These are phyloP conservation scores for Phytopythium vexans DNA, from an alignment of 352 stramenopile species.

Conservation along the genomic window DNA sequence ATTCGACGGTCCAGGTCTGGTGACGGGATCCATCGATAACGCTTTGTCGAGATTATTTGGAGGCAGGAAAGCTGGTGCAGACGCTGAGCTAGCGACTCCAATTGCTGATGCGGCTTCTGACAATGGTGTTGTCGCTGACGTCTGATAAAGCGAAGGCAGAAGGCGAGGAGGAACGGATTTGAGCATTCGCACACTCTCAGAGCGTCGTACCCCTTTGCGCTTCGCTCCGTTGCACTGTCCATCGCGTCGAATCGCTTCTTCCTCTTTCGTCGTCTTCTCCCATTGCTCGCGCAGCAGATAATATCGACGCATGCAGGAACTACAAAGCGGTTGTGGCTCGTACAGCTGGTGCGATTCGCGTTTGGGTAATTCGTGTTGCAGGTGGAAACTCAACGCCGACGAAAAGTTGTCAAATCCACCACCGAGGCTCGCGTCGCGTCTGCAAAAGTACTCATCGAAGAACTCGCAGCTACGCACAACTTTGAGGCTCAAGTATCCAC, in stretches of 20 bases:
- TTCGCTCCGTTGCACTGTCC: background rate
- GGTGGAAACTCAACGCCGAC: conserved; percentile 40
- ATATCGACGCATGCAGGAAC: conserved; percentile 39
- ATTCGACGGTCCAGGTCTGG: background rate
- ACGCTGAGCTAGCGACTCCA: no score
- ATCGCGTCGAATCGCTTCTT: background rate
- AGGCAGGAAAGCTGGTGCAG: no score
- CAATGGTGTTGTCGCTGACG: no score
- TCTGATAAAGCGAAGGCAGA: background rate
- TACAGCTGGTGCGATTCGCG: conserved; percentile 52
- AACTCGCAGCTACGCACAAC: conserved; percentile 67
- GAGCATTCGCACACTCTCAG: background rate
- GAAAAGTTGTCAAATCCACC: conserved; percentile 37
- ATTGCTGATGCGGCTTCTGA: no score
- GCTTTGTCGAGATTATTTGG: no score
- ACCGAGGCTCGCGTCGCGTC: conserved; percentile 40
- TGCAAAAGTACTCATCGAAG: conserved; percentile 38
- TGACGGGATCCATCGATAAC: no score
- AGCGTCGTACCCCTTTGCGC: background rate
- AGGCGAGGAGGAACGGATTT: background rate
- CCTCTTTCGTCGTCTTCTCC: conserved; percentile 11
- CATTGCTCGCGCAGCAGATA: conserved; percentile 41
- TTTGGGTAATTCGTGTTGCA: conserved; percentile 53
- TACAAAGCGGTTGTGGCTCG: conserved; percentile 51
- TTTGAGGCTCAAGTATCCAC: conserved; percentile 62